Percentiles rank a stretch among this genome's conserved stretches.
Conservation (phyloP, 2,329 filamentous ascomycete genomes). For the Lasiodiplodia gonubiensis region DNA sequence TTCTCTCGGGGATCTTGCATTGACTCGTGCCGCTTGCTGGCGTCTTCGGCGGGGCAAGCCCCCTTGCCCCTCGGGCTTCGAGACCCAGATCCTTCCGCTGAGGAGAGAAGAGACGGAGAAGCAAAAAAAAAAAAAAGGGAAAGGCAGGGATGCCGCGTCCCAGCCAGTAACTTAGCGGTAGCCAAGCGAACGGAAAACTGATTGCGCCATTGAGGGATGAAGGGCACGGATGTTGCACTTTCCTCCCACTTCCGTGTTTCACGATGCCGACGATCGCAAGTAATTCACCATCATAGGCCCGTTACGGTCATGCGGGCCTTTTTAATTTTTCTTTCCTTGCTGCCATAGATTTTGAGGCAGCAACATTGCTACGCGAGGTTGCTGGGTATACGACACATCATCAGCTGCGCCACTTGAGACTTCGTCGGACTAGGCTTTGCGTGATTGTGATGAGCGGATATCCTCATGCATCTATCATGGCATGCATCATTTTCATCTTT, state of each 20-base stretch:
- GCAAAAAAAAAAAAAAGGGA: background rate
- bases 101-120: background rate
- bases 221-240: slow-evolving; percentile 8
- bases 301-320: slow-evolving; percentile 2
- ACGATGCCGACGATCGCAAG: background rate
- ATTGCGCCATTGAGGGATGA: slow-evolving; percentile 10
- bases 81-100: background rate
- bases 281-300: background rate
- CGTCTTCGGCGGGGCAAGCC: background rate
- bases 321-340: background rate
- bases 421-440: background rate
- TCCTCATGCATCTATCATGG: background rate
- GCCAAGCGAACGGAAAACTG: slow-evolving; percentile 8
- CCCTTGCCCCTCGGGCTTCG: background rate
- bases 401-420: slow-evolving; percentile 4
- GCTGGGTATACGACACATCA: background rate
- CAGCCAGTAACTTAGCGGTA: background rate
- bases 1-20: background rate
- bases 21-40: background rate
- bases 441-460: slow-evolving; percentile 12
- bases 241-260: slow-evolving; percentile 6
- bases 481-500: background rate
- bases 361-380: slow-evolving; percentile 12
- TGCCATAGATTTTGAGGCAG: background rate
- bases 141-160: background rate